phyloP scores from a whole-genome alignment of 768 basidiomycete genomes.

The Dioszegia aurantiaca region DNA sequence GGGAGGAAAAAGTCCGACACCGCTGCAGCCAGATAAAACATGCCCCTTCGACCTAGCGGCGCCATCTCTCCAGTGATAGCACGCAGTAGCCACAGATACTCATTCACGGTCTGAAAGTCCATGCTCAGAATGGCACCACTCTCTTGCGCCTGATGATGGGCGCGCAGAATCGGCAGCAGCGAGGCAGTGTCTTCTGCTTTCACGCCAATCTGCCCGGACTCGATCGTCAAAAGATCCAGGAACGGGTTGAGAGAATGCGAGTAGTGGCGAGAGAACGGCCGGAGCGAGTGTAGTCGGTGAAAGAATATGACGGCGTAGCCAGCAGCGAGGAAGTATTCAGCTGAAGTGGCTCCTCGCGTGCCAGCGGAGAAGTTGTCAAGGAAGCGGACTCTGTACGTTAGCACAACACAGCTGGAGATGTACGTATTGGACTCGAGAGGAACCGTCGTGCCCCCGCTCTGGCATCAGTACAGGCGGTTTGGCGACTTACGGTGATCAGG shows the following conservation, averaged over 20 bases:
- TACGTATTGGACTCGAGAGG: slow-evolving; percentile 98
- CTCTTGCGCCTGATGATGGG: slow-evolving; percentile 75
- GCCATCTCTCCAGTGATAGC: slow-evolving; percentile 75
- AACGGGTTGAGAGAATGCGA: slow-evolving; percentile 98
- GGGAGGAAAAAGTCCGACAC: slow-evolving; percentile 98
- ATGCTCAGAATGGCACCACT: slow-evolving; percentile 75
- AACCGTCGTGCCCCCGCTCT: slow-evolving; percentile 98
- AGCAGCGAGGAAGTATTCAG: slow-evolving; percentile 91
- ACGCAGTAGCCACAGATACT: slow-evolving; percentile 88
- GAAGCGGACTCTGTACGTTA: slow-evolving; percentile 78
- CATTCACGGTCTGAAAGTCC: slow-evolving; percentile 89
- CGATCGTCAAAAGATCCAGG: slow-evolving; percentile 84
- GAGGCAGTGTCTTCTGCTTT: slow-evolving; percentile 63
- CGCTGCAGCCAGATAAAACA: slow-evolving; percentile 97
- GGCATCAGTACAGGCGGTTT: slow-evolving; percentile 4
- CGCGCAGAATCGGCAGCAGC: slow-evolving; percentile 68
- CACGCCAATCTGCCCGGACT: slow-evolving; percentile 60
- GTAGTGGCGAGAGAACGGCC: slow-evolving; percentile 96
- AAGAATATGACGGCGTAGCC: slow-evolving; percentile 95
- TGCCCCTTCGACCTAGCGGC: slow-evolving; percentile 64
- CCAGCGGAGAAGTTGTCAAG: slow-evolving; percentile 98
- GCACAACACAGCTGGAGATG: slow-evolving; percentile 1
- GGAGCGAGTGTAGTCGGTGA: slow-evolving; percentile 94
- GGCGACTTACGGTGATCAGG: slow-evolving; percentile 76
- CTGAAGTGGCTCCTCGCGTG: slow-evolving; percentile 96